A percentile compares a stretch with the other conserved stretches of the same genome.
These are phyloP conservation scores for Cladorrhinum sp. DNA, from an alignment of 2,329 filamentous ascomycete species.

Conservation along the genomic window DNA sequence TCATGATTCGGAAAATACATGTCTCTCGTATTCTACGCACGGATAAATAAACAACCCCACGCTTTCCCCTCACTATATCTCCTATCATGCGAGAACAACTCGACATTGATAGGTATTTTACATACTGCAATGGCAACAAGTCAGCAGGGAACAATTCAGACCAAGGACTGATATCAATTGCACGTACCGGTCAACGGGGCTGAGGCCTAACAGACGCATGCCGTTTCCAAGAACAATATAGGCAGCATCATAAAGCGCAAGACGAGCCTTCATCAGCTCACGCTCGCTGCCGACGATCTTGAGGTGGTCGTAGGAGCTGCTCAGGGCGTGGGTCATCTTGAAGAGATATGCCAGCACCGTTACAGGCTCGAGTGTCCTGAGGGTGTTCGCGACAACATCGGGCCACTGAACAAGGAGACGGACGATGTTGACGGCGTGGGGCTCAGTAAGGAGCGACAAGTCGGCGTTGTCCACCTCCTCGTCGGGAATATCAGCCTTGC, in stretches of 20 bases:
- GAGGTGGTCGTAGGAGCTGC: conserved; percentile 77
- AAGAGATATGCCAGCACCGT: conserved; percentile 63
- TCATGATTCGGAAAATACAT: neutral
- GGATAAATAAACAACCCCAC: neutral
- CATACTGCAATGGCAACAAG: neutral
- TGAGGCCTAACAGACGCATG: conserved; percentile 76
- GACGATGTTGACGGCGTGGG: conserved; percentile 69
- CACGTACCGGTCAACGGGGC: conserved; percentile 63
- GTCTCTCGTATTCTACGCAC: neutral
- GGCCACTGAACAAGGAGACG: conserved; percentile 80
- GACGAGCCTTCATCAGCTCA: conserved; percentile 66
- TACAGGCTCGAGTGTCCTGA: conserved; percentile 74
- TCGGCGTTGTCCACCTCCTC: conserved; percentile 63
- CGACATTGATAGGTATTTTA: neutral
- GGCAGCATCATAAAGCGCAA: conserved; percentile 75
- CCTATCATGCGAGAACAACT: neutral
- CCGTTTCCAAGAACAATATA: conserved; percentile 76
- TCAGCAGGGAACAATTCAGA: neutral
- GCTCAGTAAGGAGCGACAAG: conserved; percentile 65
- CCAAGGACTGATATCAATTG: neutral
- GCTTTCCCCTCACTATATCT: neutral
- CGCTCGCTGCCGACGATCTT: conserved; percentile 77
- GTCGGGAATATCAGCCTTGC: conserved; percentile 50
- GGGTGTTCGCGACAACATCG: conserved; percentile 77
- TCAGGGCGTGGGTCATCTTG: conserved; percentile 80